These are phyloP conservation scores for Collariella sp. DNA, from an alignment of 495 filamentous ascomycete genomes.

Conservation along the genomic window DNA sequence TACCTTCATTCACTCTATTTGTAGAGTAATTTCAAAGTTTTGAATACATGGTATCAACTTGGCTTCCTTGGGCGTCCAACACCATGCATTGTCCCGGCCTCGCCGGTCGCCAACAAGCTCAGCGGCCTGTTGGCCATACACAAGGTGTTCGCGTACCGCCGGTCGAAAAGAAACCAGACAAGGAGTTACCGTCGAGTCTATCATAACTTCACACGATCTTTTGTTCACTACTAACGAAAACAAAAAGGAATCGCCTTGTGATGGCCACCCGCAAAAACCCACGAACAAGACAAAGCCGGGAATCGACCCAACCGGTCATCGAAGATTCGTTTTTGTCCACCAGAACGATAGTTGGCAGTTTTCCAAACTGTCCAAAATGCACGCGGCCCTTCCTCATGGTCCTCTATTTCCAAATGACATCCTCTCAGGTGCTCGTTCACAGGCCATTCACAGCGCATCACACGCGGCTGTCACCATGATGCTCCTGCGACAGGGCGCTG, in stretches of 20 bases:
- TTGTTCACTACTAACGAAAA: background rate
- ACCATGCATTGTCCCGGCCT: background rate
- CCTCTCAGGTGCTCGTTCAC: background rate
- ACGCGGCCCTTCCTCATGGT: background rate
- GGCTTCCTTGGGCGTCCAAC: background rate
- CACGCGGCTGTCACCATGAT: background rate
- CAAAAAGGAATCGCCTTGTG: conserved; percentile 2
- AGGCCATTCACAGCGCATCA: background rate
- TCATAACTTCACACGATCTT: background rate
- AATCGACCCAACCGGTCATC: background rate
- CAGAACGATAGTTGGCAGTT: background rate
- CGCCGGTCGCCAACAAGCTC: background rate
- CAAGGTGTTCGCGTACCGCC: background rate
- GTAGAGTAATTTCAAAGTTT: background rate
- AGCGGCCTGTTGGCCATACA: background rate
- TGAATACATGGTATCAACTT: background rate
- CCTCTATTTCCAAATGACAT: no score
- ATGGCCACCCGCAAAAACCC: background rate
- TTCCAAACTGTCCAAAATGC: background rate
- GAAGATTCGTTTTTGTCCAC: background rate
- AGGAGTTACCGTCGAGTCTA: background rate
- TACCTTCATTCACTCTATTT: background rate
- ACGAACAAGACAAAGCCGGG: background rate
- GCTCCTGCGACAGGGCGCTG: background rate
- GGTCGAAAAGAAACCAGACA: background rate